A percentile compares a stretch with the other conserved stretches of the same genome.
Conservation (phyloP, 345 rosid genomes). For the Orychophragmus violaceus region DNA sequence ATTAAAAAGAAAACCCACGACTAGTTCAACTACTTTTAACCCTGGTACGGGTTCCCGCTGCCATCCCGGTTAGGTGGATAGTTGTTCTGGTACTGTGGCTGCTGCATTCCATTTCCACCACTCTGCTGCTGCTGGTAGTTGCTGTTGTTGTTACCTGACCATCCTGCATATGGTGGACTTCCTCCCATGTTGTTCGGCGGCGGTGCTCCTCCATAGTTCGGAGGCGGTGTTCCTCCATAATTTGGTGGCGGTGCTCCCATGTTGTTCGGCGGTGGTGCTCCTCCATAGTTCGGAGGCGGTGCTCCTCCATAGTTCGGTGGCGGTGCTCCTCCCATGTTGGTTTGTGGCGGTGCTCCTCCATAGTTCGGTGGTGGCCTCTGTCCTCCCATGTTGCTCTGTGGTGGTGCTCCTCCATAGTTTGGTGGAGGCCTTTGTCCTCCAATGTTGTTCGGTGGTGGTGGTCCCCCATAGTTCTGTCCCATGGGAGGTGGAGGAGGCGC, state of each 20-base stretch:
- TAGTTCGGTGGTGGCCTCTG: conserved; percentile 22
- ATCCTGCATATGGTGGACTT: conserved; percentile 11
- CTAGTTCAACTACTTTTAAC: conserved; percentile 14
- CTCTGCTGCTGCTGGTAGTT: conserved; percentile 26
- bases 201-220: conserved; percentile 24
- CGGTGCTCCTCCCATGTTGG: conserved; percentile 17
- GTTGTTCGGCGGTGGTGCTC: neutral
- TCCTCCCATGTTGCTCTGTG: conserved; percentile 19
- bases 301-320: conserved; percentile 23
- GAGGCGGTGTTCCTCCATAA: conserved; percentile 11
- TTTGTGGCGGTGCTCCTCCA: conserved; percentile 15
- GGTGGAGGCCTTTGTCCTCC: conserved; percentile 20
- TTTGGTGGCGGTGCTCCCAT: conserved; percentile 25
- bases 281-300: conserved; percentile 15
- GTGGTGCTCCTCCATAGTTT: conserved; percentile 2
- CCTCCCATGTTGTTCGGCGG: conserved; percentile 24
- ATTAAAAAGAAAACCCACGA: conserved; percentile 6
- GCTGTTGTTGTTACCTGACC: conserved; percentile 19
- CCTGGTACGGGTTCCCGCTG: conserved; percentile 27
- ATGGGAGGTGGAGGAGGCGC: neutral
- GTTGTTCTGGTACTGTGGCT: conserved; percentile 33
- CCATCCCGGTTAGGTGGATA: conserved; percentile 29
- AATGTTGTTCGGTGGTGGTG: conserved; percentile 19
- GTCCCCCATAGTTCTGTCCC: conserved; percentile 5
- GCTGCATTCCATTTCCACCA: conserved; percentile 28